Evolutionary conservation across 805 yeast genomes (phyloP).

Genomic region (Naumovozyma castellii): DNA sequence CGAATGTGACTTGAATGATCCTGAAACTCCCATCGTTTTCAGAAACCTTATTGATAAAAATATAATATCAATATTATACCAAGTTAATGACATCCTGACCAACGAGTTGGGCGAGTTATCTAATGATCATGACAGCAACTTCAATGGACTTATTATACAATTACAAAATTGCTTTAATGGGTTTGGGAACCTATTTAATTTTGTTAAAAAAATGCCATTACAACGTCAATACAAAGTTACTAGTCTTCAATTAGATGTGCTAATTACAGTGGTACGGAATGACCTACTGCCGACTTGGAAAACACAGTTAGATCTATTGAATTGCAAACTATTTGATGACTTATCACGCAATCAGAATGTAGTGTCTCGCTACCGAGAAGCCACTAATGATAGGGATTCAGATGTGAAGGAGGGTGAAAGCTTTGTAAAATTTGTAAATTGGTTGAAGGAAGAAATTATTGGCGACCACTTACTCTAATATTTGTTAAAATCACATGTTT

Average conservation of each 20-base stretch:
- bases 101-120: background rate
- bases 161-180: slow-evolving; percentile 20
- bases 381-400: slow-evolving; percentile 4
- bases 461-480: slow-evolving; percentile 3
- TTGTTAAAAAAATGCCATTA: slow-evolving; percentile 15
- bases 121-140: background rate
- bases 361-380: slow-evolving; percentile 7
- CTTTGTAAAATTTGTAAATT: slow-evolving; percentile 11
- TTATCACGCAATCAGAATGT: slow-evolving; percentile 8
- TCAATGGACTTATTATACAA: slow-evolving; percentile 4
- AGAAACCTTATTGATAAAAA: slow-evolving; percentile 10
- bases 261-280: slow-evolving; percentile 13
- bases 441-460: slow-evolving; percentile 19
- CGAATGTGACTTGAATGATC: slow-evolving; percentile 6
- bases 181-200: slow-evolving; percentile 16
- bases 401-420: slow-evolving; percentile 10
- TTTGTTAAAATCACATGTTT: background rate
- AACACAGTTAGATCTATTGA: slow-evolving; percentile 16
- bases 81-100: background rate
- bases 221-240: slow-evolving; percentile 13
- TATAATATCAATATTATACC: slow-evolving; percentile 4
- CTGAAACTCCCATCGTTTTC: slow-evolving; percentile 10
- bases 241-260: slow-evolving; percentile 12
- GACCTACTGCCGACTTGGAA: slow-evolving; percentile 21
- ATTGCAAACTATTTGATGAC: slow-evolving; percentile 13